Percentiles rank a stretch among this genome's conserved stretches.
Evolutionary conservation across 331 rosid genomes (phyloP).

Genomic region (Quercus lobata): DNA sequence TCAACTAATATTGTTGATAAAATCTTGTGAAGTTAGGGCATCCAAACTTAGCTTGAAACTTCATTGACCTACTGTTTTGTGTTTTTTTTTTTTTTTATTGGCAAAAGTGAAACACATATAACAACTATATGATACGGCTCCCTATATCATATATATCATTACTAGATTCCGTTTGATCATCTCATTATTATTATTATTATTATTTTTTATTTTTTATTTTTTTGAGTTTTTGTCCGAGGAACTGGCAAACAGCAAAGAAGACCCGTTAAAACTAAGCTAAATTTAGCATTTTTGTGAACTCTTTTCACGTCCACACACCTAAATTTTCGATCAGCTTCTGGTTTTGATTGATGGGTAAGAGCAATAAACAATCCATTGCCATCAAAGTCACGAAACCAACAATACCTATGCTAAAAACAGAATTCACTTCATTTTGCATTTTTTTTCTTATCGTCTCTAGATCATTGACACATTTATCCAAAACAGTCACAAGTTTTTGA

Average conservation of each 20-base stretch:
- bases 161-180: no score
- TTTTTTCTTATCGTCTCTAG: constrained; percentile 36
- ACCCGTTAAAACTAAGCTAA: constrained; percentile 20
- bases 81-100: no score
- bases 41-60: no score
- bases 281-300: background rate
- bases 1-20: no score
- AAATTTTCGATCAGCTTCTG: constrained; percentile 44
- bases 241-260: background rate
- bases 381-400: constrained; percentile 30
- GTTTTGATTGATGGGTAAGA: constrained; percentile 24
- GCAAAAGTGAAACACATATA: no score
- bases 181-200: no score
- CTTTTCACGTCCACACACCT: constrained; percentile 26
- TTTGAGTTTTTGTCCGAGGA: background rate
- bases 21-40: no score
- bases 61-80: no score
- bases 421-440: constrained; percentile 27
- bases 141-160: no score
- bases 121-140: no score
- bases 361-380: constrained; percentile 22
- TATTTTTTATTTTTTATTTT: rapidly evolving
- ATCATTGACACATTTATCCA: constrained; percentile 40
- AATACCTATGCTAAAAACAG: constrained; percentile 42
- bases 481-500: constrained; percentile 39